Evolutionary conservation across 805 yeast species (phyloP).

Genomic region (Kluyveromyces nonfermentans): DNA sequence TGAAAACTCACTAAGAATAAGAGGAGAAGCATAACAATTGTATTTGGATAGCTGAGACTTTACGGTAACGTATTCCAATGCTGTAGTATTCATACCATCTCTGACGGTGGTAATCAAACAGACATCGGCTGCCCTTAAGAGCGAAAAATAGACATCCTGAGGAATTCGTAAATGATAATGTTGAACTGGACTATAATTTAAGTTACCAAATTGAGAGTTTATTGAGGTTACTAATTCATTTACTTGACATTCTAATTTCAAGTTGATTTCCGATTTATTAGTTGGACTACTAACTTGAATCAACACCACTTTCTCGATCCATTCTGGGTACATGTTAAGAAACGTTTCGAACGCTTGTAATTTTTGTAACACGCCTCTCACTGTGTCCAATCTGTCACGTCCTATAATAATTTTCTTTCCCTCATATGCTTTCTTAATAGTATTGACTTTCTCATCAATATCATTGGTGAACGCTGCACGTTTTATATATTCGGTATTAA

Average conservation of each 20-base stretch:
- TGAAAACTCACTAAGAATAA: conserved; percentile 85
- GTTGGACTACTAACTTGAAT: conserved; percentile 84
- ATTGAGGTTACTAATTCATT: conserved; percentile 73
- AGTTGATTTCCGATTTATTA: conserved; percentile 32
- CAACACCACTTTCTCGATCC: conserved; percentile 78
- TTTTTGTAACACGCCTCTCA: conserved; percentile 90
- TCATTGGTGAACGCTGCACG: conserved; percentile 39
- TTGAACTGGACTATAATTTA: conserved; percentile 79
- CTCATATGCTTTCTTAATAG: conserved; percentile 53
- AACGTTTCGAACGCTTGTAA: conserved; percentile 84
- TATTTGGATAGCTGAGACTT: conserved; percentile 42
- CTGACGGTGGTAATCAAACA: conserved; percentile 84
- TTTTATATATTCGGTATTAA: conserved; percentile 63
- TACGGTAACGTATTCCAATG: conserved; percentile 83
- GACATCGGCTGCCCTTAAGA: conserved; percentile 81
- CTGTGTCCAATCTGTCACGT: conserved; percentile 84
- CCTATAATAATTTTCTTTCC: conserved; percentile 80
- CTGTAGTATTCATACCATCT: conserved; percentile 95
- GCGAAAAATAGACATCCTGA: conserved; percentile 80
- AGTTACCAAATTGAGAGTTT: conserved; percentile 74
- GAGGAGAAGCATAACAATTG: conserved; percentile 44
- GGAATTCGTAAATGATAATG: conserved; percentile 88
- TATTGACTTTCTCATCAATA: conserved; percentile 54
- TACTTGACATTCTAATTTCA: conserved; percentile 68
- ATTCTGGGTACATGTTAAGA: conserved; percentile 83